Evolutionary conservation across 2,329 filamentous ascomycete genomes (phyloP).

Genomic region (Colletotrichum sp.): DNA sequence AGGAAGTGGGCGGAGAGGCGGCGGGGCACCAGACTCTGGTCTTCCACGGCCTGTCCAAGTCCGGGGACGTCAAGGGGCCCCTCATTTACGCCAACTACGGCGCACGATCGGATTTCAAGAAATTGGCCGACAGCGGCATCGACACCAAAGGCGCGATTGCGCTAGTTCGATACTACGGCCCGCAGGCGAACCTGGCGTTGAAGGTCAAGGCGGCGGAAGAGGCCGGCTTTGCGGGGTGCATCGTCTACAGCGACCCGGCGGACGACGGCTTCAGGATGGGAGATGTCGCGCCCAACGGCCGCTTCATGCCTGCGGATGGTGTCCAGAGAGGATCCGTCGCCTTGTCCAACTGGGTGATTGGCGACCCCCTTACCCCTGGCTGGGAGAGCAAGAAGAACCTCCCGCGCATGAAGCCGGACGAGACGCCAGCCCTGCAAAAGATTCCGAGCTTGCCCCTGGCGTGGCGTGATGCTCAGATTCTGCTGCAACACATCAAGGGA

Average conservation of each 20-base stretch:
- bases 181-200: conserved; percentile 72
- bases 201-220: conserved; percentile 91
- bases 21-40: conserved; percentile 72
- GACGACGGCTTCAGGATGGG: conserved; percentile 83
- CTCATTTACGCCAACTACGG: conserved; percentile 94
- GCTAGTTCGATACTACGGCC: conserved; percentile 80
- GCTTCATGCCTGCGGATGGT: conserved; percentile 79
- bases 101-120: conserved; percentile 80
- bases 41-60: conserved; percentile 89
- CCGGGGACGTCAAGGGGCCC: conserved; percentile 84
- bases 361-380: conserved; percentile 91
- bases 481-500: conserved; percentile 78
- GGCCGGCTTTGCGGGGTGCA: conserved; percentile 83
- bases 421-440: conserved; percentile 74
- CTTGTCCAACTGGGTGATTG: conserved; percentile 80
- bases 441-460: conserved; percentile 91
- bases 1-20: conserved; percentile 66
- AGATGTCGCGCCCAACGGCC: conserved; percentile 74
- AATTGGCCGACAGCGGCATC: conserved; percentile 72
- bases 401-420: conserved; percentile 69
- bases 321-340: conserved; percentile 85
- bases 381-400: conserved; percentile 73
- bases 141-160: conserved; percentile 80
- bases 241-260: conserved; percentile 90
- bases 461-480: conserved; percentile 83